These are phyloP conservation scores for Begonia fuchsioides DNA, from an alignment of 306 rosid species.

Conservation along the genomic window DNA sequence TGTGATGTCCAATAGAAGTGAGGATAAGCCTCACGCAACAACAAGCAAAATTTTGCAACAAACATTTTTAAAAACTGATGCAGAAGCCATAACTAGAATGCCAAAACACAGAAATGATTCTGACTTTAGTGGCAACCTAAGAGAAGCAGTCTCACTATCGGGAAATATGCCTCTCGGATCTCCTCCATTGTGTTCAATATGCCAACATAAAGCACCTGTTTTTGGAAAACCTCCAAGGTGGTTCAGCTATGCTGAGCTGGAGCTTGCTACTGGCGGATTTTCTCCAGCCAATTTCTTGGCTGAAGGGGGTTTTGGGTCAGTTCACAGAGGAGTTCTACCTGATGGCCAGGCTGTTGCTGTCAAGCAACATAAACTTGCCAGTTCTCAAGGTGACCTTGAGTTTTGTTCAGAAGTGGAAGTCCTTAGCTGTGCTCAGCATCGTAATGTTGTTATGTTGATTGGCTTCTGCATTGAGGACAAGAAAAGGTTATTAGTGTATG, in stretches of 20 bases:
- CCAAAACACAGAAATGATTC: slow-evolving; percentile 36
- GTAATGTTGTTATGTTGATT: slow-evolving; percentile 93
- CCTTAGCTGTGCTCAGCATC: slow-evolving; percentile 95
- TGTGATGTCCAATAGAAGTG: slow-evolving; percentile 34
- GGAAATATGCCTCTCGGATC: slow-evolving; percentile 82
- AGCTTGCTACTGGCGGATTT: slow-evolving; percentile 95
- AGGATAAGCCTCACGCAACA: slow-evolving; percentile 37
- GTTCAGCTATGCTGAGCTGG: slow-evolving; percentile 91
- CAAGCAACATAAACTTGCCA: slow-evolving; percentile 95
- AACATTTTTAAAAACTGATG: slow-evolving; percentile 49
- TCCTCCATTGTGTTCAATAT: slow-evolving; percentile 92
- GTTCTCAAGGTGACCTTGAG: slow-evolving; percentile 93
- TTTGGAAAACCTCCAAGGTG: slow-evolving; percentile 96
- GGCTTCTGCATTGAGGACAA: slow-evolving; percentile 96
- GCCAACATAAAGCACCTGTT: slow-evolving; percentile 97
- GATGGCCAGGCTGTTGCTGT: slow-evolving; percentile 98
- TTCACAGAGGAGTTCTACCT: slow-evolving; percentile 89
- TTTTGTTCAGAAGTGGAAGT: slow-evolving; percentile 99
- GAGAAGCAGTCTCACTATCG: slow-evolving; percentile 76
- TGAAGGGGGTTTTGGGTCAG: slow-evolving; percentile 96
- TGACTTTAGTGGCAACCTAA: slow-evolving; percentile 63
- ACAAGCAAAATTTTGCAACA: slow-evolving; percentile 39
- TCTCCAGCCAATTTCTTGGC: slow-evolving; percentile 94
- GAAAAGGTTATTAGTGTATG: slow-evolving; percentile 85
- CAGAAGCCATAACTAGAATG: slow-evolving; percentile 47